Base-by-base conservation (phyloP, 225 moss, liverwort and hornwort genomes). In the Marchantia paleacea region DNA sequence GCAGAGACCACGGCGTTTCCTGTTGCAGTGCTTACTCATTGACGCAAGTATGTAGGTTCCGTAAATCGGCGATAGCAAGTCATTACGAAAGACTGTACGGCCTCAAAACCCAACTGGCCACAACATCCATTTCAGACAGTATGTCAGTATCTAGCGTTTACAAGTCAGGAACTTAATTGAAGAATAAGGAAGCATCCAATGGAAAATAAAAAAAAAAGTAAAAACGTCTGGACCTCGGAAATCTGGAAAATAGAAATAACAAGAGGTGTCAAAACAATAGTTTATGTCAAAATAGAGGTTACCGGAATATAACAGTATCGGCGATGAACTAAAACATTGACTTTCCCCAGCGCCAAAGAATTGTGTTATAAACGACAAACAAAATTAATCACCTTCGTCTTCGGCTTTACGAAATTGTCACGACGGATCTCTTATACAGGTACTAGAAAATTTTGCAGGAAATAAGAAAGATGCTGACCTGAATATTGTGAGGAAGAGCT, bases 41-140 rank as follows among this genome's bases (percentile, higher is more conserved):
- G 30, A 91, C 89, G 82, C 66, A 84, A 83, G 78, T 95, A 95
- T 50, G 95, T 88, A 52, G 90, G 86, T 50, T 92, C 93, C n/a
- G 93, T 89, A 50, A 93, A 84, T 77, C 83, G 93, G 53, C 87
- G 85, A 75, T 93, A 92, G 66, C 90, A 76, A 55, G 90, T 85
- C 91, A 87, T 78, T 58, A 89, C 30, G 84, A 77, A 86, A 83
- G 84, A 82, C 62, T 89, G 79, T 78, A 79, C 73, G 84, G 52
- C 81, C 81, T 85, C 86, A 52, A 80, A 79, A 31, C 72, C 75
- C 62, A 83, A 68, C 83, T 82, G 88, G 77, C 69, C 39, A 77
- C 55, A 82, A 81, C 7, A n/a, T 63, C 69, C 26, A 81, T 69
- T 58, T 16, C 26, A 28, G 15, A 75, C 30, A 5, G 31, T 75